A percentile compares a stretch with the other conserved stretches of the same genome.
phyloP scores from a whole-genome alignment of 495 filamentous ascomycete species.

The Corynascus novoguineensis region DNA sequence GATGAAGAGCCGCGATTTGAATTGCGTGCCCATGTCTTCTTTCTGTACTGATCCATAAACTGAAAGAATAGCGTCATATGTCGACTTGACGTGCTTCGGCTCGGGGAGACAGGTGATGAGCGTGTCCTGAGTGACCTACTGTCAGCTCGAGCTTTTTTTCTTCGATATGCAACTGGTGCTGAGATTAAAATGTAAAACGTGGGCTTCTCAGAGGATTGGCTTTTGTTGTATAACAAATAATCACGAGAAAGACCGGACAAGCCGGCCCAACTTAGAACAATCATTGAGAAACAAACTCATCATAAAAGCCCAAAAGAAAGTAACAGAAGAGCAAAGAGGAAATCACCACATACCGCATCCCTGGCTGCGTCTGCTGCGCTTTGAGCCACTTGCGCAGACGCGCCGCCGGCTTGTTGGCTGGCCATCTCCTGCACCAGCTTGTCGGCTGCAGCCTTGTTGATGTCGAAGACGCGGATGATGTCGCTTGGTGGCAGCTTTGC shows the following conservation, averaged over 20 bases:
- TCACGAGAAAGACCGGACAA: conserved; percentile 31
- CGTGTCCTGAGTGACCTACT: conserved; percentile 51
- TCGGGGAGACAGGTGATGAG: conserved; percentile 78
- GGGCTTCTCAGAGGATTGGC: conserved; percentile 32
- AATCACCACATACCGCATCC: conserved; percentile 59
- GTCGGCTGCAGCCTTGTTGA: conserved; percentile 57
- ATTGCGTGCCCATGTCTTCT: conserved; percentile 32
- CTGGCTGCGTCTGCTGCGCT: conserved; percentile 59
- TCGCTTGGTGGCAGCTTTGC: conserved; percentile 66
- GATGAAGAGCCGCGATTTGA: conserved; percentile 59
- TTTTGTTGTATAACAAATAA: conserved; percentile 44
- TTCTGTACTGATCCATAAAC: conserved; percentile 2
- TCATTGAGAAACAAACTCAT: conserved; percentile 57
- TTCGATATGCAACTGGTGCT: too few relatives aligned
- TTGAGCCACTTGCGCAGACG: conserved; percentile 52
- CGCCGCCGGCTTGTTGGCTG: conserved; percentile 42
- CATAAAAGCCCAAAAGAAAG: conserved; percentile 28
- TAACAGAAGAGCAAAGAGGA: neutral
- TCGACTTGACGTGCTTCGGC: conserved; percentile 68
- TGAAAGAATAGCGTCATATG: conserved; percentile 61
- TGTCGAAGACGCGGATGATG: conserved; percentile 65
- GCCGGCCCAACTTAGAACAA: conserved; percentile 43
- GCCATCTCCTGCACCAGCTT: conserved; percentile 58
- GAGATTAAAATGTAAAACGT: neutral
- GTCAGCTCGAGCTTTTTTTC: conserved; percentile 11